Base-by-base conservation (phyloP, 768 basidiomycete genomes). In the Termitomyces sp. region DNA sequence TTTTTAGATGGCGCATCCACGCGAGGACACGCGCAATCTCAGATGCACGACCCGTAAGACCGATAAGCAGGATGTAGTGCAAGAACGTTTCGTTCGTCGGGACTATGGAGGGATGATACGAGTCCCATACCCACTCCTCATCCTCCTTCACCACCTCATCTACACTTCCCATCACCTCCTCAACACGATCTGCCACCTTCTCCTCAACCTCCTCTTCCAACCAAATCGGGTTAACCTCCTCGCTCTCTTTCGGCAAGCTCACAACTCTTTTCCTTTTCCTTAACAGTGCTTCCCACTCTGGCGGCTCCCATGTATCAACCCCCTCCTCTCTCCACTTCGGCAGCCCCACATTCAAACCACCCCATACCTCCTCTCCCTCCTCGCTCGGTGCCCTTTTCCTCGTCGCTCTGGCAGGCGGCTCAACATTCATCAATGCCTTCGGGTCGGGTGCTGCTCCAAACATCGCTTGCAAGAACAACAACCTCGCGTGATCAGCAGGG, bases 1-100 rank as follows among this genome's bases (percentile, higher is more conserved):
- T 70, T 0, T 68, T 68, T 40, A 91, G 62, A 15, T 73, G 74
- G 7, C 78, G 77, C 89, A 91, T 91, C 89, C 92, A 92, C 30
- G 28, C 62, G 53, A 11, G 79, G 45, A 60, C 59, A 45, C 59
- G 59, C 11, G 59, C 59, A 21, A 60, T 56, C 19, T 60, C 54
- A 2, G 59, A 51, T 6, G 54, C 54, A 30, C 55, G 59, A 11
- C 59, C 59, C 11, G 54, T 56, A 11, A 60, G 35, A 1, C 54
- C 54, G 10, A 60, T 45, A 21, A 60, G 44, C 4, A 60, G 31
- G 38, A 60, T 60, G 40, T 60, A 60, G 31, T 55, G 37, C 45
- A 60, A 28, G 50, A 55, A 60, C 9, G 42, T 42, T 17, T 55
- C 28, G 38, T 47, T 28, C 17, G 59, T 56, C 10, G 59, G 59